Conservation (phyloP, 2,329 filamentous ascomycete species). For the Colletotrichum paranaense region DNA sequence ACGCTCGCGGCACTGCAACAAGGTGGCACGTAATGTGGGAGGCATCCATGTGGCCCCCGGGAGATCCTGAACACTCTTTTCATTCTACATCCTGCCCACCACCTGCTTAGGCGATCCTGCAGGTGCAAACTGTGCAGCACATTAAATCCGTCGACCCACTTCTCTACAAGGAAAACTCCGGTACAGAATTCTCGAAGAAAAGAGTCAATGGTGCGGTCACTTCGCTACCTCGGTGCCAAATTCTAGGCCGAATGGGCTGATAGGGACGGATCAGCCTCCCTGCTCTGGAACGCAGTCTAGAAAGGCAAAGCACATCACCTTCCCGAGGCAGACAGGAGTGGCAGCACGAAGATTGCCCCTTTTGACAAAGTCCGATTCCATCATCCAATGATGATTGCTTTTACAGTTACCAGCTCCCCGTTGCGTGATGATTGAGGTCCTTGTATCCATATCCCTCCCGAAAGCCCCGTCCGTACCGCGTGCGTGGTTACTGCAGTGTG, state of each 20-base stretch:
- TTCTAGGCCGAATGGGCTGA: neutral
- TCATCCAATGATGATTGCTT: neutral
- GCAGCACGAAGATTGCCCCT: neutral
- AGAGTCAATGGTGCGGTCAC: neutral
- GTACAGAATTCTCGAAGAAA: neutral
- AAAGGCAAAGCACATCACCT: neutral
- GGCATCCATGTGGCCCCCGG: neutral
- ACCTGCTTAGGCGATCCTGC: neutral
- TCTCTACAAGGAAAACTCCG: neutral
- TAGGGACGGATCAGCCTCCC: neutral
- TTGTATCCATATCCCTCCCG: neutral
- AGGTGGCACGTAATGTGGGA: slow-evolving; percentile 16
- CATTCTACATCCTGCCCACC: neutral
- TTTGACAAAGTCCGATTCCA: neutral
- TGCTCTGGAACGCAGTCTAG: slow-evolving; percentile 4
- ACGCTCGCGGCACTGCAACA: neutral
- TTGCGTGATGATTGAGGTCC: neutral
- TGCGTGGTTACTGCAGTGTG: neutral
- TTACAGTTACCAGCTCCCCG: neutral
- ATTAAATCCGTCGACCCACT: neutral
- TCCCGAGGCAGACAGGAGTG: neutral
- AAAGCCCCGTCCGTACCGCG: neutral
- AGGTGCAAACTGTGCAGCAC: neutral
- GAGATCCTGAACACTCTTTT: neutral
- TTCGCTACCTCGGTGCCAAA: neutral